These are phyloP conservation scores for Pythium brassicae DNA, from an alignment of 352 stramenopile genomes.

Conservation along the genomic window DNA sequence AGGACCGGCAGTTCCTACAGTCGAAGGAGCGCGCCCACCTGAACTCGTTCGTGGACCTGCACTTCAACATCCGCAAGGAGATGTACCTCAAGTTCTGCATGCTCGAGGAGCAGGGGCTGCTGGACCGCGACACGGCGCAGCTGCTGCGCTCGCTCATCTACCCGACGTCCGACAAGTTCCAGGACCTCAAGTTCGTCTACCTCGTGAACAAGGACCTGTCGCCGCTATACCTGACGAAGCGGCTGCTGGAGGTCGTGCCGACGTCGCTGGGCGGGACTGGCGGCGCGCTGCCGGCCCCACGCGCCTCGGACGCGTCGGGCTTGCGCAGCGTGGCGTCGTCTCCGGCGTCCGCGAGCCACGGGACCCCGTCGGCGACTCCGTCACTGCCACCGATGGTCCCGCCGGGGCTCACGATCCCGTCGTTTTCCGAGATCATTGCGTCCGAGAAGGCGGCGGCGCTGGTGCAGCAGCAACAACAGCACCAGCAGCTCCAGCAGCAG, in stretches of 20 bases:
- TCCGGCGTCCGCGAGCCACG: slow-evolving; percentile 12
- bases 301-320: not conserved
- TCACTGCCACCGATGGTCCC: slow-evolving; percentile 12
- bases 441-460: slow-evolving; percentile 12
- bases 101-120: slow-evolving; percentile 67
- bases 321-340: slow-evolving; percentile 12
- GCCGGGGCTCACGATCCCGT: slow-evolving; percentile 15
- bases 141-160: slow-evolving; percentile 76
- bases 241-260: slow-evolving; percentile 67
- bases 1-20: slow-evolving; percentile 21
- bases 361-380: not conserved
- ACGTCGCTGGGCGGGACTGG: slow-evolving; percentile 29
- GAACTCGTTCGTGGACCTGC: slow-evolving; percentile 78
- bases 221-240: slow-evolving; percentile 70
- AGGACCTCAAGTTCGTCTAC: slow-evolving; percentile 88
- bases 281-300: slow-evolving; percentile 22
- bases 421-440: slow-evolving; percentile 17
- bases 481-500: slow-evolving; percentile 27
- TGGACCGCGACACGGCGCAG: slow-evolving; percentile 67
- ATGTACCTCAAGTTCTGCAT: slow-evolving; percentile 83
- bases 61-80: slow-evolving; percentile 84
- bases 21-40: slow-evolving; percentile 55
- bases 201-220: slow-evolving; percentile 82
- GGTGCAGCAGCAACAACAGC: slow-evolving; percentile 15
- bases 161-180: slow-evolving; percentile 75